Base-by-base conservation (phyloP, 345 rosid genomes). In the Lumnitzera littorea region DNA sequence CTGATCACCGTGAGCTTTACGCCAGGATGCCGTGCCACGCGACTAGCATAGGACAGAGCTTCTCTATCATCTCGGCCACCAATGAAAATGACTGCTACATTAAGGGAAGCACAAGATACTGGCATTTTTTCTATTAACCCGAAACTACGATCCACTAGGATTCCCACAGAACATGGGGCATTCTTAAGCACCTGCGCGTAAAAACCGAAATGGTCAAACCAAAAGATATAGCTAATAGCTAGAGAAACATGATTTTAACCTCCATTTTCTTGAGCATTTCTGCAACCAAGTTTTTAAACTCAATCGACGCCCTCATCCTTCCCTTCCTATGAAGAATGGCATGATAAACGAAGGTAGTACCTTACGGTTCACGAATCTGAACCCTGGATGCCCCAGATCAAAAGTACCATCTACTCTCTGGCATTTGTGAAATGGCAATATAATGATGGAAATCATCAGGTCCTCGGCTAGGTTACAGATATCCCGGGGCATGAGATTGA, bases 21-120 rank as follows among this genome's bases (percentile, higher is more conserved):
- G 31, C 85, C 89, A 0, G 81, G 84, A 61, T 90, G 97, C 41
- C 75, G 17, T 4, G 95, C 87, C 27, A 86, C 89, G 11, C 71
- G 84, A 27, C 91, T 75, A 0, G 95, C 91, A 17, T 80, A 94
- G 14, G 92, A 84, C 15, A 94, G 78, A 48, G 99, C 97, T 63
- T 88, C 97, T 25, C 96, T 49, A 43, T 90, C 99, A 55, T 94
- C 99, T 61, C 78, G 80, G 43, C 99, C 96, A 1, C 99, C 97
- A 1, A 90, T 86, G 74, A 94, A 94, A 61, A 94, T 88, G 46
- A 94, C 82, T 29, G 96, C 95, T 50, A 90, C 79, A 0, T 65
- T 76, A 41, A 77, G 69, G 46, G 82, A 62, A n/a, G 80, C 72
- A 5, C 64, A 53, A 24, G 80, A 68, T 63, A 66, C 69, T 59